Conservation (phyloP, 1,284 basidiomycete genomes). For the Heterobasidion annosum region DNA sequence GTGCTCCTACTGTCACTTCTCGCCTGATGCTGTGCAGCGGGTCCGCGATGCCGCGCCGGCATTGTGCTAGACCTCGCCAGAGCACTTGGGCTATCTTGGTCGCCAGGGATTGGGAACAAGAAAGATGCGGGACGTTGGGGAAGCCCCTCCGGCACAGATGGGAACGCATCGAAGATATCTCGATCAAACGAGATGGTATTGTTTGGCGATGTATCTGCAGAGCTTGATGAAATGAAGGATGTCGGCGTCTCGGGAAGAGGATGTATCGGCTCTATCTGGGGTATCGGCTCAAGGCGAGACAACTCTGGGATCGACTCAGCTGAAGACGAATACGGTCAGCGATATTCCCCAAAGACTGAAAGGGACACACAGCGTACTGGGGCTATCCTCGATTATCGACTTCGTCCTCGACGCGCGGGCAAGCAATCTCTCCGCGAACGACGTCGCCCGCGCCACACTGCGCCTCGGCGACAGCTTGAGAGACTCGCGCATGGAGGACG, state of each 20-base stretch:
- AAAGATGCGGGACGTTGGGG: slow-evolving; percentile 4
- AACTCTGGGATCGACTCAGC: slow-evolving; percentile 3
- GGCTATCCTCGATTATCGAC: slow-evolving; percentile 9
- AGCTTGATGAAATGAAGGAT: slow-evolving; percentile 13
- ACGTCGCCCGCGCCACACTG: slow-evolving; percentile 20
- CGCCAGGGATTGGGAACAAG: background rate
- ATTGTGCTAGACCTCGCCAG: background rate
- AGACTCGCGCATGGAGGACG: background rate
- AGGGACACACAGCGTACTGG: background rate
- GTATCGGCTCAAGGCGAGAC: slow-evolving; percentile 5
- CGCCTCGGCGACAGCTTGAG: slow-evolving; percentile 11
- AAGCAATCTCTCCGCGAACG: slow-evolving; percentile 21
- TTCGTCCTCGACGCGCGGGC: slow-evolving; percentile 17
- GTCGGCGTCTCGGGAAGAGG: slow-evolving; percentile 7
- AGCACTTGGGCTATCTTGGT: background rate
- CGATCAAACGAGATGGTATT: slow-evolving; percentile 15
- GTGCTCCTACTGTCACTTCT: background rate
- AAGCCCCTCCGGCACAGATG: slow-evolving; percentile 20
- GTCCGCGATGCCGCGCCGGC: background rate
- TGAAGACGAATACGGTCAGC: background rate
- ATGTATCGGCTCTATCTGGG: background rate
- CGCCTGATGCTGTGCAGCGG: background rate
- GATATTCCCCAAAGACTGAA: background rate
- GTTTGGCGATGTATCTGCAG: slow-evolving; percentile 16
- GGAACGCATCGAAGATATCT: slow-evolving; percentile 25